Evolutionary conservation across 257 asterid genomes (phyloP).

Genomic region (Scutellaria barbata): DNA sequence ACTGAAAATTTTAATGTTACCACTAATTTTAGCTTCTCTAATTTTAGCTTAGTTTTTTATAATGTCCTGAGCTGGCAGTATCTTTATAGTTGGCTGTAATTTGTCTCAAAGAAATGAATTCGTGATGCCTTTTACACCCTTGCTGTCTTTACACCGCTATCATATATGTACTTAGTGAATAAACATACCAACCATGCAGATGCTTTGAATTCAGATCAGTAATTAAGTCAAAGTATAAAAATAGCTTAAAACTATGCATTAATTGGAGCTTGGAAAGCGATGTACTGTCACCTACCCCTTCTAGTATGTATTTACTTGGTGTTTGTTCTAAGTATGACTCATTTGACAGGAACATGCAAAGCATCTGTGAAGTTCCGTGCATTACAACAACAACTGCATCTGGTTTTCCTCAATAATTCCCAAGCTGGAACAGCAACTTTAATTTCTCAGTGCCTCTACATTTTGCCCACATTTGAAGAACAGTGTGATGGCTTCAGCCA

Average conservation of each 20-base stretch:
- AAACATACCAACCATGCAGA: conserved; percentile 7
- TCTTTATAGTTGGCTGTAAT: conserved; percentile 18
- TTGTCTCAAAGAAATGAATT: conserved; percentile 15
- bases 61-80: conserved; percentile 7
- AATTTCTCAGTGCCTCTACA: conserved; percentile 73
- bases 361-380: conserved; percentile 71
- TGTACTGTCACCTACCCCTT: conserved; percentile 20
- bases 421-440: conserved; percentile 72
- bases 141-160: not conserved
- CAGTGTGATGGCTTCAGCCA: conserved; percentile 78
- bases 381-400: conserved; percentile 68
- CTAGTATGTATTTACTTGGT: conserved; percentile 10
- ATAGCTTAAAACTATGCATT: not conserved
- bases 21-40: not conserved
- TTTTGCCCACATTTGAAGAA: conserved; percentile 62
- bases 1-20: conserved; percentile 1
- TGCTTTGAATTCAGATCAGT: conserved; percentile 21
- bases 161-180: conserved; percentile 9
- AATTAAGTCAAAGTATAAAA: conserved; percentile 13
- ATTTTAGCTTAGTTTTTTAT: conserved; percentile 1
- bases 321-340: conserved; percentile 27
- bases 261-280: conserved; percentile 23
- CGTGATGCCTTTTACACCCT: conserved; percentile 24
- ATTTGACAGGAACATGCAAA: conserved; percentile 71
- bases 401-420: conserved; percentile 58